These are phyloP conservation scores for Neurospora crassa DNA, from an alignment of 2,329 filamentous ascomycete genomes.

Conservation along the genomic window DNA sequence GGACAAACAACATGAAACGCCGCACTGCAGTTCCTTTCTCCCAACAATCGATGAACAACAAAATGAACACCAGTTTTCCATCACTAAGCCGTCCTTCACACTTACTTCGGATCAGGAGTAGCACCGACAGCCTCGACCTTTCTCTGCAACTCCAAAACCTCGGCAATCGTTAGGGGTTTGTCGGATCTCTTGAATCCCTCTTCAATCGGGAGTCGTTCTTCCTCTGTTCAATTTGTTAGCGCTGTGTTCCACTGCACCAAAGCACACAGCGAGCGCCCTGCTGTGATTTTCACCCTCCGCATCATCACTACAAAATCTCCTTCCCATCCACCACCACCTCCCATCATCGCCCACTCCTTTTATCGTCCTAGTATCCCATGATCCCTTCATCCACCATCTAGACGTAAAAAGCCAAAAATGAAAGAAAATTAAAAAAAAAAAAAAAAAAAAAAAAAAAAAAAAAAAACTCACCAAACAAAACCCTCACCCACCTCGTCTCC, in stretches of 20 bases:
- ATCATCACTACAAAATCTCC: background rate
- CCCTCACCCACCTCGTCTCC: constrained; percentile 13
- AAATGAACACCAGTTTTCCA: background rate
- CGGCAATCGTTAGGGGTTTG: constrained; percentile 2
- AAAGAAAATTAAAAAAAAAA: background rate
- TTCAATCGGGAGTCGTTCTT: constrained; percentile 14
- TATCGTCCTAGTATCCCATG: too few relatives aligned
- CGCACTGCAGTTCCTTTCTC: background rate
- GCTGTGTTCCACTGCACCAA: background rate
- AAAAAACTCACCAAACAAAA: constrained; percentile 13
- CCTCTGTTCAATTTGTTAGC: constrained; percentile 3
- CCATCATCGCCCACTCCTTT: background rate
- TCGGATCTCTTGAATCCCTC: constrained; percentile 11
- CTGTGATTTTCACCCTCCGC: too few relatives aligned
- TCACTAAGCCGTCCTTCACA: background rate
- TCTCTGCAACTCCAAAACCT: constrained; percentile 4
- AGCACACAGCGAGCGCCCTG: too few relatives aligned
- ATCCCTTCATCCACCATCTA: too few relatives aligned
- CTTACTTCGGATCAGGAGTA: background rate
- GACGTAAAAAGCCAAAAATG: too few relatives aligned
- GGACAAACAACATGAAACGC: background rate
- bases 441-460: background rate
- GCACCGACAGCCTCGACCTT: constrained; percentile 5
- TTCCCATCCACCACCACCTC: background rate
- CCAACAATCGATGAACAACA: background rate